phyloP scores from a whole-genome alignment of 2,329 filamentous ascomycete genomes.

The Emergomyces orientalis region DNA sequence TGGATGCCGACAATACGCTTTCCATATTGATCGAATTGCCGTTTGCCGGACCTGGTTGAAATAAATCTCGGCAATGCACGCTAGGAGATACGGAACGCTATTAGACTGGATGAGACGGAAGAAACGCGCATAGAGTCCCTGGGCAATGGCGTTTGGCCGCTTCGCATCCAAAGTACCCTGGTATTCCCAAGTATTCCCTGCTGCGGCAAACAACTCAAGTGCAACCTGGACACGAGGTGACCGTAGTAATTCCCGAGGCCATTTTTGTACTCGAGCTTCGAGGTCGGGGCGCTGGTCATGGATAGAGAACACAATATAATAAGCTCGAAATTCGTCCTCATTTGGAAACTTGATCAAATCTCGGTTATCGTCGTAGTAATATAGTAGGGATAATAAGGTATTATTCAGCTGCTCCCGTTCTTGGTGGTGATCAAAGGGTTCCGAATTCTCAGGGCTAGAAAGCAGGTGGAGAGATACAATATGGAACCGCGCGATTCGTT shows the following conservation, averaged over 20 bases:
- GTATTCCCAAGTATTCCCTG: conserved; percentile 44
- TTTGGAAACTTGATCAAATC: conserved; percentile 44
- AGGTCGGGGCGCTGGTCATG: conserved; percentile 45
- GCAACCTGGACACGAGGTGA: conserved; percentile 48
- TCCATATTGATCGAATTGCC: conserved; percentile 47
- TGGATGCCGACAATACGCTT: conserved; percentile 41
- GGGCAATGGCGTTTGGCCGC: conserved; percentile 45
- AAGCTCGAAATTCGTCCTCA: conserved; percentile 56
- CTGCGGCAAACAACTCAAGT: conserved; percentile 48
- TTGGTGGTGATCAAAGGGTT: conserved; percentile 49
- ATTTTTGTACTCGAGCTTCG: conserved; percentile 50
- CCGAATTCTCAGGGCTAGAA: conserved; percentile 41
- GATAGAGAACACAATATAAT: conserved; percentile 50
- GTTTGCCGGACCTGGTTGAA: conserved; percentile 51
- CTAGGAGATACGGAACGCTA: conserved; percentile 52
- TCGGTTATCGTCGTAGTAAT: conserved; percentile 50
- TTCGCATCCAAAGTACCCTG: conserved; percentile 44
- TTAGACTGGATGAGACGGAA: conserved; percentile 49
- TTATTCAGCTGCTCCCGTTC: conserved; percentile 57
- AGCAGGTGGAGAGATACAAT: conserved; percentile 54
- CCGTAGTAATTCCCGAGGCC: conserved; percentile 42
- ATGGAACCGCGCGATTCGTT: conserved; percentile 55
- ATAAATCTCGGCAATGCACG: conserved; percentile 54
- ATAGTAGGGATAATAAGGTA: conserved; percentile 51
- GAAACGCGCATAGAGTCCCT: conserved; percentile 50